Percentiles rank a stretch among this genome's conserved stretches.
These are phyloP conservation scores for Waltiozyma sp. DNA, from an alignment of 1,139 yeast genomes.

Conservation along the genomic window DNA sequence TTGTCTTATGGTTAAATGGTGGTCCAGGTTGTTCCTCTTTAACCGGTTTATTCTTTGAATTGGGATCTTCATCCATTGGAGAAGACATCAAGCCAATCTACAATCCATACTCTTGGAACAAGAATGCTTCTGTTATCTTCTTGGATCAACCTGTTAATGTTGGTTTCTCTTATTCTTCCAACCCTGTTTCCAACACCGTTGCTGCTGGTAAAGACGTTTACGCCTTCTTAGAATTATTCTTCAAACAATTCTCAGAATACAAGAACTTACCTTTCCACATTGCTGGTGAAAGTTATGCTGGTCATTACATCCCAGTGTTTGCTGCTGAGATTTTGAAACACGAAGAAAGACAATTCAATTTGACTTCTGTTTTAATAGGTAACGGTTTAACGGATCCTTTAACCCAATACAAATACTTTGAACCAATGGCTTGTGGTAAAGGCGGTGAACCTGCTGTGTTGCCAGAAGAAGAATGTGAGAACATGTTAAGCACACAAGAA, in stretches of 20 bases:
- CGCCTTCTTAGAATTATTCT: constrained; percentile 83
- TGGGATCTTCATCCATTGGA: constrained; percentile 76
- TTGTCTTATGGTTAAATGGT: constrained; percentile 82
- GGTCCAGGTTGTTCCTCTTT: constrained; percentile 89
- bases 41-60: constrained; percentile 85
- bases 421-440: constrained; percentile 96
- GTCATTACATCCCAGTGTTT: constrained; percentile 92
- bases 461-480: constrained; percentile 63
- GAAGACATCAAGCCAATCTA: constrained; percentile 54
- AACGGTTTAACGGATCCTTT: constrained; percentile 93
- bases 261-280: constrained; percentile 70
- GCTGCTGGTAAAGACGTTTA: constrained; percentile 92
- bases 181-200: constrained; percentile 57
- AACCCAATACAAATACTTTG: constrained; percentile 77
- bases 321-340: constrained; percentile 80
- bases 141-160: constrained; percentile 93
- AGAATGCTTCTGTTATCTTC: constrained; percentile 82
- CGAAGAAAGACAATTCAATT: constrained; percentile 68
- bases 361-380: constrained; percentile 85
- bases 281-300: constrained; percentile 98
- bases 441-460: constrained; percentile 84
- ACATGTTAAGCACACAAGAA: constrained; percentile 63
- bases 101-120: constrained; percentile 82
- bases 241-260: constrained; percentile 84
- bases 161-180: constrained; percentile 73